A percentile compares a stretch with the other conserved stretches of the same genome.
Evolutionary conservation across 1,284 basidiomycete genomes (phyloP).

Genomic region (Ganoderma sp.): DNA sequence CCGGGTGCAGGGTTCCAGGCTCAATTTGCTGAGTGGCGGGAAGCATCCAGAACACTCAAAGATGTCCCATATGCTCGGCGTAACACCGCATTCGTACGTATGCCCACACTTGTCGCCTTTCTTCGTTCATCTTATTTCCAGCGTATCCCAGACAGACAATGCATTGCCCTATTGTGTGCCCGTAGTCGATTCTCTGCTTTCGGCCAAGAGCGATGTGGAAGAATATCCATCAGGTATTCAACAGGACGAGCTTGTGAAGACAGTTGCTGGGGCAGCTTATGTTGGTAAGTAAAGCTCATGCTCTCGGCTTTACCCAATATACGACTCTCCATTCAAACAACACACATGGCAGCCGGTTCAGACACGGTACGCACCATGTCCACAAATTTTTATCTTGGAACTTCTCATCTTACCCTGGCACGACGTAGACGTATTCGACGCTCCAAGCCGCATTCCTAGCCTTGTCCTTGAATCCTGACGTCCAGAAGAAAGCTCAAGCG

Average conservation of each 20-base stretch:
- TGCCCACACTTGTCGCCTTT: not conserved
- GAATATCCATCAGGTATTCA: not conserved
- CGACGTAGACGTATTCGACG: constrained; percentile 31
- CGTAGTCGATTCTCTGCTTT: not conserved
- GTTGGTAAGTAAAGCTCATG: constrained; percentile 10
- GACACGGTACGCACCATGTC: constrained; percentile 15
- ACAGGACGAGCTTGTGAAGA: constrained; percentile 2
- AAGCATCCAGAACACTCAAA: constrained; percentile 11
- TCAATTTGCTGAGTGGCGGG: constrained; percentile 35
- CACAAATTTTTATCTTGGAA: not conserved
- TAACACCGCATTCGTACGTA: not conserved
- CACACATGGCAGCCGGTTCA: constrained; percentile 9
- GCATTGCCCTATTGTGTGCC: not conserved
- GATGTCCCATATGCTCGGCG: constrained; percentile 15
- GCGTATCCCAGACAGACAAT: not conserved
- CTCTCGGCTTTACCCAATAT: not conserved
- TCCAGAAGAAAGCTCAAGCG: constrained; percentile 37
- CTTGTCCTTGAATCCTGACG: constrained; percentile 44
- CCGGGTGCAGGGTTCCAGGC: constrained; percentile 35
- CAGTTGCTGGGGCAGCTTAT: not conserved
- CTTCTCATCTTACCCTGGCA: not conserved
- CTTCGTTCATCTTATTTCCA: not conserved
- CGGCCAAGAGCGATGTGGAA: not conserved
- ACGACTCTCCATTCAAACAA: not conserved
- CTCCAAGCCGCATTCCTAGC: constrained; percentile 42